These are phyloP conservation scores for Gardenia jasminoides DNA, from an alignment of 257 asterid genomes.

Conservation along the genomic window DNA sequence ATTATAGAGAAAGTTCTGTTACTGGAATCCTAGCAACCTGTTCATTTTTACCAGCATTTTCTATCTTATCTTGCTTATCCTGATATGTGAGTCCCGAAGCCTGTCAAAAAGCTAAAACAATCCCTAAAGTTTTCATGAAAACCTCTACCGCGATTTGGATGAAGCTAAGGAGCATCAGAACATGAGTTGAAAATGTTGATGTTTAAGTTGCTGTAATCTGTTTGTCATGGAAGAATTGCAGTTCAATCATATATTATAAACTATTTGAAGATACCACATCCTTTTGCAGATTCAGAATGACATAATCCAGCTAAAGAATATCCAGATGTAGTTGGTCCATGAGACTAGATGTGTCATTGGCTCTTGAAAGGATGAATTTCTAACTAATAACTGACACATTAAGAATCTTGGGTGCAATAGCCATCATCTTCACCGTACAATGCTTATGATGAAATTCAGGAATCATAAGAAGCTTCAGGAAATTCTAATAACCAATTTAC, in stretches of 20 bases:
- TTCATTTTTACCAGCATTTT: not conserved
- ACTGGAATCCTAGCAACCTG: not conserved
- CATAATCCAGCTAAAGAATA: not conserved
- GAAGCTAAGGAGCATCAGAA: not conserved
- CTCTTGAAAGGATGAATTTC: not conserved
- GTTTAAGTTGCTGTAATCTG: no score
- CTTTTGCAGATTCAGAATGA: not conserved
- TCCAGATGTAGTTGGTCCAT: not conserved
- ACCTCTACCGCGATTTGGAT: not conserved
- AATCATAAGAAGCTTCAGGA: not conserved
- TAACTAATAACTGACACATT: not conserved
- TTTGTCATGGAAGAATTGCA: not conserved
- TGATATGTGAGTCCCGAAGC: not conserved
- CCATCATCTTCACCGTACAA: not conserved
- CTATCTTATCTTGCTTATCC: not conserved
- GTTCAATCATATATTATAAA: not conserved
- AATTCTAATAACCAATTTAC: not conserved
- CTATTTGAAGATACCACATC: not conserved
- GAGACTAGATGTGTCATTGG: not conserved
- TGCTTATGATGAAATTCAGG: not conserved
- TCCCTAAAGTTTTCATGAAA: not conserved
- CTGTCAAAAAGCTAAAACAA: not conserved
- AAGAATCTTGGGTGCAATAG: not conserved
- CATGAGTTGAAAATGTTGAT: not conserved
- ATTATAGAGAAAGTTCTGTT: not conserved